Conservation (phyloP, 2,329 filamentous ascomycete genomes). For the Colletotrichum magnum region DNA sequence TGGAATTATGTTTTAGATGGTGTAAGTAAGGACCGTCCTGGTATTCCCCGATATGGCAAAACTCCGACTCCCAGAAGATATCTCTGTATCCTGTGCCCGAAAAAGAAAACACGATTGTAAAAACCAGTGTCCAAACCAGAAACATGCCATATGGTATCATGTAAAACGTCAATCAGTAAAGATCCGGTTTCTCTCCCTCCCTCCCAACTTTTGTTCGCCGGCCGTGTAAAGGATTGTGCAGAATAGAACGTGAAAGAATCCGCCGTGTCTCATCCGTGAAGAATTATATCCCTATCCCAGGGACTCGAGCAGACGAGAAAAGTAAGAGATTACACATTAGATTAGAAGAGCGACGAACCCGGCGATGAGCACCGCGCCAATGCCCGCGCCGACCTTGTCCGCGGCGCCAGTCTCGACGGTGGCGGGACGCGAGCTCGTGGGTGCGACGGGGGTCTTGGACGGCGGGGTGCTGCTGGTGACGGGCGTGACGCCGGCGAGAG, state of each 20-base stretch:
- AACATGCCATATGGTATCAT: conserved; percentile 32
- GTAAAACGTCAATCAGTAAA: neutral
- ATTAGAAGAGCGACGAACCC: conserved; percentile 53
- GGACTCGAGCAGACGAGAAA: neutral
- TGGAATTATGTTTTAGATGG: neutral
- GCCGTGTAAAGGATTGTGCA: conserved; percentile 36
- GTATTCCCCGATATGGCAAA: conserved; percentile 20
- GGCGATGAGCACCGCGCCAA: conserved; percentile 55
- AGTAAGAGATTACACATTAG: conserved; percentile 4
- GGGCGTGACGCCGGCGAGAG: conserved; percentile 22
- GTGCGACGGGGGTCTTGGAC: conserved; percentile 20
- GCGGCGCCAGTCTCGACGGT: conserved; percentile 53
- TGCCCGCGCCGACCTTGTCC: conserved; percentile 51
- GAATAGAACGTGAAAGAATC: conserved; percentile 11
- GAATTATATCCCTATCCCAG: neutral
- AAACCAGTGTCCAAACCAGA: conserved; percentile 2
- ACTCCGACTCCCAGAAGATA: conserved; percentile 14
- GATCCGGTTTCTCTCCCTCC: neutral
- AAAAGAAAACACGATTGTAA: no score
- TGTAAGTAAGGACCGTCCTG: conserved; percentile 31
- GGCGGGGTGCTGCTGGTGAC: conserved; percentile 12
- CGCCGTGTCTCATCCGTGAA: neutral
- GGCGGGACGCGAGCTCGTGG: conserved; percentile 26
- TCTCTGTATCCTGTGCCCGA: no score
- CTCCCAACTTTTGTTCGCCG: conserved; percentile 27